Evolutionary conservation across 148 eudicot species (phyloP), one percentile per base, ranked within the genome.

Genomic region (Persicaria maculosa): DNA sequence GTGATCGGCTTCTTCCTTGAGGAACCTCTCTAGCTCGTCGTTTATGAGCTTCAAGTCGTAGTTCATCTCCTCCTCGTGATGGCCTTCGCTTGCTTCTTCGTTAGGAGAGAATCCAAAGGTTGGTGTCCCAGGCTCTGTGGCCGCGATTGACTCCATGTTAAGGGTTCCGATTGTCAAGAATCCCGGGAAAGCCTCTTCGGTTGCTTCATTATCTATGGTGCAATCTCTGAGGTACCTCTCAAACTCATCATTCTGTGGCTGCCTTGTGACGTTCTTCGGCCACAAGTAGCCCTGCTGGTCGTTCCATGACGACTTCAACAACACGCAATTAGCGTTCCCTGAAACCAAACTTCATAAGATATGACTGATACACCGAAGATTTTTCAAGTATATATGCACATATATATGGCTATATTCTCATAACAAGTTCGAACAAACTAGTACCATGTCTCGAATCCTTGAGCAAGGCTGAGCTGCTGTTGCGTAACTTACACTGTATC

Each of bases 151-250:
- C 77, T 83, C 91, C 68, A 77, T 15, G 69, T 90, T 88, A 10
- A 91, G 85, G 57, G 97, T 91, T 76, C 97, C 97, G 75, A 89
- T 91, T 72, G 91, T 82, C 19, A 90, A 88, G 84, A 90, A 88
- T 59, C 89, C 90, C 7, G 84, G 81, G 74, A 86, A 86, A 67
- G 77, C 79, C 72, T 77, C 81, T 44, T 74, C 55, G 17, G 75
- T 31, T 53, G 83, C 86, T 31, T 83, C 84, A 25, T 31, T 25
- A 12, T 62, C 43, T 16, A 62, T 10, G 44, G 25, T 62, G 68
- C 44, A 62, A 3, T 62, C 68, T 10, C 44, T 12, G 25, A 59
- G 65, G 40, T 59, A 59, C 65, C 40, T 59, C 40, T 62, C 68
- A 62, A 62, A 25, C 10, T 62, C 7, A 22, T 61, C 68, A 31